Percentiles rank a stretch among this genome's conserved stretches.
Evolutionary conservation across 2,329 filamentous ascomycete genomes (phyloP).

Genomic region (Neurospora sp.): DNA sequence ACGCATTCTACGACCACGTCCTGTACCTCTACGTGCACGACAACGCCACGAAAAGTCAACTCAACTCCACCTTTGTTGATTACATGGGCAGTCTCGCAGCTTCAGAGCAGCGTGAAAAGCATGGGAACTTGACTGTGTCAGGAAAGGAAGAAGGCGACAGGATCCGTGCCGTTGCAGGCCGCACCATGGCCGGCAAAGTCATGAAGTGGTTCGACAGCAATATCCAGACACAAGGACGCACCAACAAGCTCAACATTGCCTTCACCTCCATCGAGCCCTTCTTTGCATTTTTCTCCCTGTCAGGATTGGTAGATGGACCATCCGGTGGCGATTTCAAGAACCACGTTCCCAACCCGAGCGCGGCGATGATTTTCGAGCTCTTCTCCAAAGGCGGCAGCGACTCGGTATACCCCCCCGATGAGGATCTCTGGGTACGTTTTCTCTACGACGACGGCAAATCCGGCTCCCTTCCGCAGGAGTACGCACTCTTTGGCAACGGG

Average conservation of each 20-base stretch:
- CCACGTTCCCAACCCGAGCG: constrained; percentile 56
- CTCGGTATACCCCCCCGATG: constrained; percentile 20
- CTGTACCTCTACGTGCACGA: constrained; percentile 45
- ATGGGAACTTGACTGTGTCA: constrained; percentile 51
- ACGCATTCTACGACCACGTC: constrained; percentile 45
- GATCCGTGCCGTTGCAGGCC: constrained; percentile 42
- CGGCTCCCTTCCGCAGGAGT: constrained; percentile 24
- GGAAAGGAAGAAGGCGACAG: constrained; percentile 26
- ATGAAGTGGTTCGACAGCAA: constrained; percentile 32
- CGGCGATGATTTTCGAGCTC: constrained; percentile 65
- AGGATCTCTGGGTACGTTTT: constrained; percentile 45
- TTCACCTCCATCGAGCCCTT: constrained; percentile 47
- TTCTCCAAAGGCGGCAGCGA: constrained; percentile 28
- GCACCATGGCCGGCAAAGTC: constrained; percentile 39
- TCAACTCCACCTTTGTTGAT: constrained; percentile 30
- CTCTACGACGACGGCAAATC: constrained; percentile 40
- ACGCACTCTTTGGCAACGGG: constrained; percentile 31
- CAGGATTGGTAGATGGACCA: constrained; percentile 35
- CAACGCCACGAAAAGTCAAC: constrained; percentile 26
- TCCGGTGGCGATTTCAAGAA: constrained; percentile 41
- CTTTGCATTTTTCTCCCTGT: constrained; percentile 43
- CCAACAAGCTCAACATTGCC: constrained; percentile 40
- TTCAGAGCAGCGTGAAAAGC: constrained; percentile 50
- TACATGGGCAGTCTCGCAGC: constrained; percentile 53
- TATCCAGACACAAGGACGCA: constrained; percentile 28